Conservation (phyloP, 495 filamentous ascomycete species). For the Tricharina praecox region DNA sequence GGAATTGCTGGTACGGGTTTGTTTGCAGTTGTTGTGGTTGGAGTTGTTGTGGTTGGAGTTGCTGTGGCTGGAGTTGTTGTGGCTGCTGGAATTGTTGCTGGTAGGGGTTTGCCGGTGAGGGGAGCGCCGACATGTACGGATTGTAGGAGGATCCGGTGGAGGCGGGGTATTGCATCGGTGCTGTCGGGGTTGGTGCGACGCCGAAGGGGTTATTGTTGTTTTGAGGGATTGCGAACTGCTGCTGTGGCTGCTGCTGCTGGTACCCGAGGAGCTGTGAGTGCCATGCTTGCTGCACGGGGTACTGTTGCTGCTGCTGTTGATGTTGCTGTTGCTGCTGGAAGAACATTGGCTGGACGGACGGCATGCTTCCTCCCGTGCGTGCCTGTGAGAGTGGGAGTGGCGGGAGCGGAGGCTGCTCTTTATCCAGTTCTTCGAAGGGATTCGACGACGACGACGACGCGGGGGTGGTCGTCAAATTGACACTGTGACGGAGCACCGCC, state of each 20-base stretch:
- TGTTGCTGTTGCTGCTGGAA: slow-evolving; percentile 21
- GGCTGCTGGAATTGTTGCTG: slow-evolving; percentile 10
- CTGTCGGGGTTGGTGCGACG: slow-evolving; percentile 9
- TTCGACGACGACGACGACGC: slow-evolving; percentile 31
- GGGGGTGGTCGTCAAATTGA: too few species aligned
- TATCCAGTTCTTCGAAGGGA: slow-evolving; percentile 44
- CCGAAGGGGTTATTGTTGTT: too few species aligned
- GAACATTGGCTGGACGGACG: slow-evolving; percentile 21
- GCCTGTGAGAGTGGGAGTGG: slow-evolving; percentile 5
- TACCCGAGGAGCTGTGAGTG: too few species aligned
- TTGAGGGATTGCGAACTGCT: slow-evolving; percentile 13
- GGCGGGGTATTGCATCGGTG: background rate
- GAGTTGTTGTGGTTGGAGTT: slow-evolving; percentile 22
- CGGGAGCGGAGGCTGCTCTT: slow-evolving; percentile 19
- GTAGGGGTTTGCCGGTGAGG: background rate
- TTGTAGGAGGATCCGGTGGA: background rate
- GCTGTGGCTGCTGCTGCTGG: too few species aligned
- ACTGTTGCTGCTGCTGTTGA: slow-evolving; percentile 27
- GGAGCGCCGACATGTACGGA: background rate
- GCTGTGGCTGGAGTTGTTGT: slow-evolving; percentile 7
- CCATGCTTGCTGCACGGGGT: slow-evolving; percentile 21
- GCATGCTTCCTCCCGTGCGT: slow-evolving; percentile 17
- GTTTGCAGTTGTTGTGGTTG: slow-evolving; percentile 26
- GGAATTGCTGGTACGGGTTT: slow-evolving; percentile 8
- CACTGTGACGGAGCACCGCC: slow-evolving; percentile 20